These are phyloP conservation scores for Fraxinus floribunda DNA, from an alignment of 305 asterid species.

Conservation along the genomic window DNA sequence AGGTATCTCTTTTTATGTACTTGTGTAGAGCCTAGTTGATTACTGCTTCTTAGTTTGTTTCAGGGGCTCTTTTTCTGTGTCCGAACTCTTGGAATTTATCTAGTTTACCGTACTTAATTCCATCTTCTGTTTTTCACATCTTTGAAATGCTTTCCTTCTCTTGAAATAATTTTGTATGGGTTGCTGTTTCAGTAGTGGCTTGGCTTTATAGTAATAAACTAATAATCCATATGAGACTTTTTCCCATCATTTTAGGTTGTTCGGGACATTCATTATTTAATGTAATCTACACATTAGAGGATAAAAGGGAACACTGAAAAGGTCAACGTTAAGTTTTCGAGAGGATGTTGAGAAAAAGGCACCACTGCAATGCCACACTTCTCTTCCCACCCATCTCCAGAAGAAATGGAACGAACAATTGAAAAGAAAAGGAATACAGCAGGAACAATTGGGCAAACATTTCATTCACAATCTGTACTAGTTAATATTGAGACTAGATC, in stretches of 20 bases:
- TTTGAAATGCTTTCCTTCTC: not conserved
- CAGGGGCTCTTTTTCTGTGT: not conserved
- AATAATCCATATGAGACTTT: not conserved
- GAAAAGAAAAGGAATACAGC: not conserved
- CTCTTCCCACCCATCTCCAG: not conserved
- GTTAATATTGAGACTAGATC: not conserved
- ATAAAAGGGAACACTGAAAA: not conserved
- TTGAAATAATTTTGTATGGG: not conserved
- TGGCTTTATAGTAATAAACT: not conserved
- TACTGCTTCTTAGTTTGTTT: constrained; percentile 1
- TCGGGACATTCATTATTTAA: not conserved
- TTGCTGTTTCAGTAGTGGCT: not conserved
- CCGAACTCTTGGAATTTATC: not conserved
- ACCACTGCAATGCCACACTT: not conserved
- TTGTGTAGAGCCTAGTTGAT: not conserved
- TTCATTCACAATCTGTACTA: not conserved
- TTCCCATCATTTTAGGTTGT: not conserved
- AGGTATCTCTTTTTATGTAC: constrained; percentile 45
- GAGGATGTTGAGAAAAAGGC: not conserved
- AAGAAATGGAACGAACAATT: not conserved
- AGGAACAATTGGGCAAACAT: not conserved
- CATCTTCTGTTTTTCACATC: not conserved
- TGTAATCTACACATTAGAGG: not conserved
- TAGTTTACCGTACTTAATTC: not conserved
- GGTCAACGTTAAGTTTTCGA: not conserved